Percentiles rank a stretch among this genome's conserved stretches.
Conservation (phyloP, 2,329 filamentous ascomycete species). For the Aspergillus thermomutatus region DNA sequence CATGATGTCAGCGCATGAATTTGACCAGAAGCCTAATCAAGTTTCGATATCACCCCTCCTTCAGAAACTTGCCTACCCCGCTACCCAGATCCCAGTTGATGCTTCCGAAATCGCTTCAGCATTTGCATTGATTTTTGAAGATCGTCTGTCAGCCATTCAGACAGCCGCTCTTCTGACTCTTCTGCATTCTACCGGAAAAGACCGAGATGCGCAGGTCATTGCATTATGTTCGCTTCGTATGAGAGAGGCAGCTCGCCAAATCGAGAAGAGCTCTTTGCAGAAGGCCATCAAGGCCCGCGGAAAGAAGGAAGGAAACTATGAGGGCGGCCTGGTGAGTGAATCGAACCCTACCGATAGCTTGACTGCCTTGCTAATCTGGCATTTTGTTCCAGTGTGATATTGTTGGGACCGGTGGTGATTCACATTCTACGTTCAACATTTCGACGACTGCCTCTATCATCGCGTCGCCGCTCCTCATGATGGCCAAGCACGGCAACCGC, state of each 20-base stretch:
- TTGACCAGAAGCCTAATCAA: constrained; percentile 28
- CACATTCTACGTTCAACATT: constrained; percentile 97
- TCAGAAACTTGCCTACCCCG: constrained; percentile 44
- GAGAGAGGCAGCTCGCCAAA: constrained; percentile 71
- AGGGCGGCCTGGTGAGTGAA: constrained; percentile 72
- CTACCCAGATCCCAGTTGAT: constrained; percentile 53
- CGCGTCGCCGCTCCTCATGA: constrained; percentile 76
- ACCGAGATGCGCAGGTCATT: constrained; percentile 79
- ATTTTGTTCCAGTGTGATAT: constrained; percentile 67
- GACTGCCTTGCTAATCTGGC: constrained; percentile 3
- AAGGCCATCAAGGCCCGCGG: constrained; percentile 59
- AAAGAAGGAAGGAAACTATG: constrained; percentile 68
- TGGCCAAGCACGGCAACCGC: constrained; percentile 94
- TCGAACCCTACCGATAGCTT: not conserved
- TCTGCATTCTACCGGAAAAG: constrained; percentile 84
- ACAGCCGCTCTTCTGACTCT: constrained; percentile 83
- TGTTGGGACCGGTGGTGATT: constrained; percentile 93
- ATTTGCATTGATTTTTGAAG: constrained; percentile 86
- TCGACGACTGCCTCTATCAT: constrained; percentile 93
- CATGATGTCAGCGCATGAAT: constrained; percentile 24
- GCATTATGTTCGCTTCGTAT: constrained; percentile 80
- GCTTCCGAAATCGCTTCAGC: constrained; percentile 85
- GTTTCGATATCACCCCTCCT: constrained; percentile 49
- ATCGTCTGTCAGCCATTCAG: constrained; percentile 83
- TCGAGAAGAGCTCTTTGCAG: constrained; percentile 63